Conservation (phyloP, 1,284 basidiomycete species). For the Cryptococcus jaspeensis region DNA sequence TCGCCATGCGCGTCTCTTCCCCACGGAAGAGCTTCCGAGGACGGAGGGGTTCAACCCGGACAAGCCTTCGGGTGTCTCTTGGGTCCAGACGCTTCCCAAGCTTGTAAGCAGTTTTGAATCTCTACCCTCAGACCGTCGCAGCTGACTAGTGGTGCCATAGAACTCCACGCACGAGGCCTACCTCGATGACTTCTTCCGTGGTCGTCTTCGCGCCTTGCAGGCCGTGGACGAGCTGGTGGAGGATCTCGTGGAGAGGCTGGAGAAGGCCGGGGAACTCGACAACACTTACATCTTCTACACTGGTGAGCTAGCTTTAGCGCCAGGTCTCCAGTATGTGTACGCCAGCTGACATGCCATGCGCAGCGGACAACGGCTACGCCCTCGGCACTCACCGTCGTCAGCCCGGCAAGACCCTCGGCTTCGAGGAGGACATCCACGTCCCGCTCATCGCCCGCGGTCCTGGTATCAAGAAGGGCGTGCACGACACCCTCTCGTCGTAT, state of each 20-base stretch:
- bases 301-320: constrained; percentile 11
- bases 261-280: constrained; percentile 31
- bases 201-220: constrained; percentile 31
- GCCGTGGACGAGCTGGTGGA: constrained; percentile 45
- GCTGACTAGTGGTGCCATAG: neutral
- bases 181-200: constrained; percentile 44
- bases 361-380: constrained; percentile 42
- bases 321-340: neutral
- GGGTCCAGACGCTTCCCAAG: constrained; percentile 33
- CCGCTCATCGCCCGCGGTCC: constrained; percentile 40
- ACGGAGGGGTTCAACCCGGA: constrained; percentile 33
- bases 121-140: neutral
- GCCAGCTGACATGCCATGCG: neutral
- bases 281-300: constrained; percentile 45
- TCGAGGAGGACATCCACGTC: constrained; percentile 43
- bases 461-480: constrained; percentile 17
- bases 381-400: constrained; percentile 40
- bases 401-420: constrained; percentile 43
- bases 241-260: constrained; percentile 31
- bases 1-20: constrained; percentile 34
- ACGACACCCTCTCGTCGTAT: constrained; percentile 24
- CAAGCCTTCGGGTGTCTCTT: constrained; percentile 31
- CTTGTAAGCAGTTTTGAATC: constrained; percentile 22
- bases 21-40: constrained; percentile 18
- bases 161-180: constrained; percentile 38